Evolutionary conservation across 306 rosid genomes (phyloP).

Genomic region (Canavalia ensiformis): DNA sequence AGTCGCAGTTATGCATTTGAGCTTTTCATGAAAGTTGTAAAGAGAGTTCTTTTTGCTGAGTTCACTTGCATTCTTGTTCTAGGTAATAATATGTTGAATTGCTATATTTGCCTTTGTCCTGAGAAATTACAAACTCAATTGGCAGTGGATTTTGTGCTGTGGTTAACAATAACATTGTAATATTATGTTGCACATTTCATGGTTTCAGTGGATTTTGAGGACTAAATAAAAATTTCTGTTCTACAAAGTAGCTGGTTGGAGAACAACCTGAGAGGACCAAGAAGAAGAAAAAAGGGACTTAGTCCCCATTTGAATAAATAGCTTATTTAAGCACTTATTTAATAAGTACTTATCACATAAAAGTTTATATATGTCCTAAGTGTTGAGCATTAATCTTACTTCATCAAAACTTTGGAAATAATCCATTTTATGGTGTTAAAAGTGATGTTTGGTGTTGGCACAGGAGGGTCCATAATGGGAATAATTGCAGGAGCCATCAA

Average conservation of each 20-base stretch:
- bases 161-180: too few relatives aligned
- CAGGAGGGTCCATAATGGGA: slow-evolving; percentile 50
- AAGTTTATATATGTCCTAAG: too few relatives aligned
- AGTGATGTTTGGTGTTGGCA: neutral
- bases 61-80: slow-evolving; percentile 36
- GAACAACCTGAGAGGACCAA: too few relatives aligned
- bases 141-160: neutral
- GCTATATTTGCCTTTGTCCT: neutral
- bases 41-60: slow-evolving; percentile 38
- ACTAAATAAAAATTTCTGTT: neutral
- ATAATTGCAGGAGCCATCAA: slow-evolving; percentile 36
- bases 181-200: neutral
- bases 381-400: neutral
- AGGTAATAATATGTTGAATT: slow-evolving; percentile 12
- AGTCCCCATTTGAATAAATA: too few relatives aligned
- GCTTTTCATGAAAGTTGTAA: neutral
- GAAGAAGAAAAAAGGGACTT: too few relatives aligned
- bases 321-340: too few relatives aligned
- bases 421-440: neutral
- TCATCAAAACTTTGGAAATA: neutral
- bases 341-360: too few relatives aligned
- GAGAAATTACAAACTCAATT: neutral
- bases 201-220: neutral
- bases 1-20: neutral
- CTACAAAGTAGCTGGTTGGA: too few relatives aligned